Conservation (phyloP, 2,329 filamentous ascomycete species). For the Sporothrix luriei region DNA sequence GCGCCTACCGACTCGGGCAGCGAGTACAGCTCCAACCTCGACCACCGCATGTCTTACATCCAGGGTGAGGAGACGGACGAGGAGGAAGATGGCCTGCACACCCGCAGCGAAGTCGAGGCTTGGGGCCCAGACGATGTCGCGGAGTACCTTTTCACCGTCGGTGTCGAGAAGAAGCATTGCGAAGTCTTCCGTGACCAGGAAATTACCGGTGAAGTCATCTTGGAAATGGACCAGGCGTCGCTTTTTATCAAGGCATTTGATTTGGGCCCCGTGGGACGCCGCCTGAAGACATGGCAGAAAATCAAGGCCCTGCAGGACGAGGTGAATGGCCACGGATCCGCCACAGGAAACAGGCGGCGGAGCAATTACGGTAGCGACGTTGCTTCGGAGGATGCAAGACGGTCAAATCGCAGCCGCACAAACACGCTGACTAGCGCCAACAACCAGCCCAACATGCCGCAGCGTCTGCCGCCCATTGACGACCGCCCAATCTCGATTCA, state of each 20-base stretch:
- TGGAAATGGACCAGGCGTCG: slow-evolving; percentile 94
- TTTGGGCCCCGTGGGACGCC: slow-evolving; percentile 83
- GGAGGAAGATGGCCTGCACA: slow-evolving; percentile 75
- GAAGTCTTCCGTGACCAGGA: slow-evolving; percentile 95
- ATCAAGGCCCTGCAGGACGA: slow-evolving; percentile 91
- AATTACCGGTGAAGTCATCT: slow-evolving; percentile 87
- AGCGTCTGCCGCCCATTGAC: slow-evolving; percentile 48
- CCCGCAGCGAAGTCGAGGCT: slow-evolving; percentile 68
- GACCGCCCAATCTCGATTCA: slow-evolving; percentile 53
- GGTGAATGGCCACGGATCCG: slow-evolving; percentile 59
- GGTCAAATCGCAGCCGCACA: slow-evolving; percentile 57
- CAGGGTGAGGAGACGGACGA: slow-evolving; percentile 94
- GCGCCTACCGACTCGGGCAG: slow-evolving; percentile 76
- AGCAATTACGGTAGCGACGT: slow-evolving; percentile 63
- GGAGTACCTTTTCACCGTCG: slow-evolving; percentile 81
- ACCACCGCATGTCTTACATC: slow-evolving; percentile 83
- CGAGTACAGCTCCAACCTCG: slow-evolving; percentile 81
- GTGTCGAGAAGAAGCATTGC: slow-evolving; percentile 87
- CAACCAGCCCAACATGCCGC: slow-evolving; percentile 54
- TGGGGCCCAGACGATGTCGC: slow-evolving; percentile 86
- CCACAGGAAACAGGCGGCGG: slow-evolving; percentile 45
- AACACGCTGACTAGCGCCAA: slow-evolving; percentile 57
- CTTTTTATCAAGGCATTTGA: slow-evolving; percentile 96
- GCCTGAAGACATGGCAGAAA: slow-evolving; percentile 95
- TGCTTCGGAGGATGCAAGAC: slow-evolving; percentile 57